phyloP scores from a whole-genome alignment of 202 grass and related monocot species.

The Zizania palustris region DNA sequence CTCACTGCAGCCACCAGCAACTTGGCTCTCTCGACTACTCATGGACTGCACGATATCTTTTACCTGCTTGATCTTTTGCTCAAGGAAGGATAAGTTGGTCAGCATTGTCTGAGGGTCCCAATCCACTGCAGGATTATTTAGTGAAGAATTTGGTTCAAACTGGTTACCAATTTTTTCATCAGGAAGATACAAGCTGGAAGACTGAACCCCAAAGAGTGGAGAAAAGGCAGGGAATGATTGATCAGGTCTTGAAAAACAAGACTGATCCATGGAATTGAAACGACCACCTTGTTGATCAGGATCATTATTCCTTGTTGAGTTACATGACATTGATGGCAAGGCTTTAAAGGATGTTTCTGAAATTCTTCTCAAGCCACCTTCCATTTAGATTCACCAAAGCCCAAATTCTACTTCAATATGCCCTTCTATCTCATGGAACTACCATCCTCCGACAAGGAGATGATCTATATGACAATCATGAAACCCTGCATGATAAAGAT shows the following conservation, averaged over 20 bases:
- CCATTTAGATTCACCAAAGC: conserved; percentile 47
- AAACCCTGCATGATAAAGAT: conserved; percentile 42
- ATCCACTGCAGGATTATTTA: conserved; percentile 43
- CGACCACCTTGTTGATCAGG: conserved; percentile 45
- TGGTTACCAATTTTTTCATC: conserved; percentile 56
- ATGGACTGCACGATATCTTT: conserved; percentile 79
- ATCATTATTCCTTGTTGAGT: conserved; percentile 38
- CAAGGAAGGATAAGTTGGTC: conserved; percentile 74
- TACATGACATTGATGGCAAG: conserved; percentile 51
- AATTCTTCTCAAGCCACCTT: conserved; percentile 47
- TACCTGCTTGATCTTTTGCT: conserved; percentile 93
- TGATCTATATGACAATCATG: conserved; percentile 26
- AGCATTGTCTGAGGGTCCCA: conserved; percentile 85
- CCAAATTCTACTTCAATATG: conserved; percentile 26
- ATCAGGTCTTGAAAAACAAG: conserved; percentile 48
- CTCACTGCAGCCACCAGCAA: conserved; percentile 50
- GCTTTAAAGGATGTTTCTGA: conserved; percentile 59
- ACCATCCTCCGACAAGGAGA: conserved; percentile 9
- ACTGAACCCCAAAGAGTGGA: conserved; percentile 46
- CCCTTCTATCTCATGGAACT: conserved; percentile 34
- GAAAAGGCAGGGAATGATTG: conserved; percentile 53
- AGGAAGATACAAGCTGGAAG: conserved; percentile 47
- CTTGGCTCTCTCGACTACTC: conserved; percentile 51
- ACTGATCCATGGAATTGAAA: conserved; percentile 48
- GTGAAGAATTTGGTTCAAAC: conserved; percentile 53